Evolutionary conservation across 768 basidiomycete genomes (phyloP), one percentile per base, ranked within the genome.

Genomic region (Tulasnella sp.): DNA sequence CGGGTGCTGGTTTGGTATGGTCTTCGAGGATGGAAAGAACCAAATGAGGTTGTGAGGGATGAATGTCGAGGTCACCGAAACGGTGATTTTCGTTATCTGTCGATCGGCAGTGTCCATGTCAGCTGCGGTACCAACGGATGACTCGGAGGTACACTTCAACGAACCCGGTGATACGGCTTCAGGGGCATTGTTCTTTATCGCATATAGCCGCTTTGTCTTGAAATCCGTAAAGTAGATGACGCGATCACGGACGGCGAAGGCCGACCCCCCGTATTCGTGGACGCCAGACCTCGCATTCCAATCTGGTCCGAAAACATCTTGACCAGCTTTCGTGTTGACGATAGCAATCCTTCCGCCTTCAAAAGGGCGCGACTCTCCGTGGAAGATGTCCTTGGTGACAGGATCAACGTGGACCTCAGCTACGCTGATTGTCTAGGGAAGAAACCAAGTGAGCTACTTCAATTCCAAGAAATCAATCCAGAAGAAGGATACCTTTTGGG

Each of bases 191-290:
- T 64, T 81, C 73, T 39, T 81, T 78, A 77, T 82, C 71, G 64
- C 80, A 80, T 91, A 92, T 0, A 91, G 84, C 14, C 88, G 83
- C 1, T 86, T 86, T 81, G 90, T 89, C 15, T 72, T 74, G 38
- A 85, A 82, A 80, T 90, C 84, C 3, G 90, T 90, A 81, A 91
- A 93, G 82, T 89, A 89, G 9, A 87, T 82, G 14, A 84, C 81
- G 8, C 85, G 86, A 52, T 83, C 84, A 76, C 87, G 82, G 0
- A 88, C 88, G 25, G 87, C 85, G 0, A 88, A 89, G 1, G 89
- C 83, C 1, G 85, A 88, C 15, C 92, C 92, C 0, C 92, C 91
- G 72, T 92, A 92, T 81, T 92, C 91, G 34, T 91, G 88, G 2
- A 92, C 91, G 19, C 85, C 81, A 0, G 87, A 86, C 40, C 87